These are phyloP conservation scores for Hypoxylon perforatum DNA, from an alignment of 495 filamentous ascomycete species.

Conservation along the genomic window DNA sequence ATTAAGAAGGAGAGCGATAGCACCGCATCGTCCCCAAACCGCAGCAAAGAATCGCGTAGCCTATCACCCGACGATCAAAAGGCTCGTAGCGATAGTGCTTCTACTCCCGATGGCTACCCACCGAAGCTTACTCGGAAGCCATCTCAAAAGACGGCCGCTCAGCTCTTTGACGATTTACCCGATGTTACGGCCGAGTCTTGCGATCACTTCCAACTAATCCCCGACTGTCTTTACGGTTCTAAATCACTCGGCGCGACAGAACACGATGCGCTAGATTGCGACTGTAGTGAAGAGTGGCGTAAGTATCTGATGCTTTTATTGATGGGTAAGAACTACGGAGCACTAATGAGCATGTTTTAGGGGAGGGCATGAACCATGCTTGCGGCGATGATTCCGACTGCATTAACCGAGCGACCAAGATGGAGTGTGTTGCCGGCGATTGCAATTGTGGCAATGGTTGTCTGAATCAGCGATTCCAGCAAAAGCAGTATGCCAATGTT, in stretches of 20 bases:
- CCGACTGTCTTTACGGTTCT: constrained; percentile 85
- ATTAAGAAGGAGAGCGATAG: constrained; percentile 53
- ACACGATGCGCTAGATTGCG: constrained; percentile 90
- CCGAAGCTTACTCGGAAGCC: constrained; percentile 79
- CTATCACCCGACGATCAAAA: constrained; percentile 59
- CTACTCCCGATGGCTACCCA: constrained; percentile 60
- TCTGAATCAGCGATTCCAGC: constrained; percentile 96
- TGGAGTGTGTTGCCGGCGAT: constrained; percentile 87
- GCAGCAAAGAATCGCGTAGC: constrained; percentile 52
- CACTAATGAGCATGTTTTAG: constrained; percentile 60
- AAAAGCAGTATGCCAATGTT: constrained; percentile 87
- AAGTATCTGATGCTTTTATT: constrained; percentile 58
- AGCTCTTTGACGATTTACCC: constrained; percentile 74
- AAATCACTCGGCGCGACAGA: constrained; percentile 91
- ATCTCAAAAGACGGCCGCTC: constrained; percentile 73
- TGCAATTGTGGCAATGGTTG: constrained; percentile 90
- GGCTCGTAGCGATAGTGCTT: constrained; percentile 52
- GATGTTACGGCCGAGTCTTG: constrained; percentile 81
- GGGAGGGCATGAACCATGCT: constrained; percentile 77
- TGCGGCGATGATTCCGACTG: constrained; percentile 98
- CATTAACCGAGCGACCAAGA: constrained; percentile 97
- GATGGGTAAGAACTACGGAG: constrained; percentile 27
- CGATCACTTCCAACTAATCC: constrained; percentile 81
- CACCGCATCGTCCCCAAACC: constrained; percentile 51
- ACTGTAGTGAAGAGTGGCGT: constrained; percentile 97